Evolutionary conservation across 352 stramenopile species (phyloP), one percentile per base, ranked within the genome.

Genomic region (Globisporangium megalacanthum): DNA sequence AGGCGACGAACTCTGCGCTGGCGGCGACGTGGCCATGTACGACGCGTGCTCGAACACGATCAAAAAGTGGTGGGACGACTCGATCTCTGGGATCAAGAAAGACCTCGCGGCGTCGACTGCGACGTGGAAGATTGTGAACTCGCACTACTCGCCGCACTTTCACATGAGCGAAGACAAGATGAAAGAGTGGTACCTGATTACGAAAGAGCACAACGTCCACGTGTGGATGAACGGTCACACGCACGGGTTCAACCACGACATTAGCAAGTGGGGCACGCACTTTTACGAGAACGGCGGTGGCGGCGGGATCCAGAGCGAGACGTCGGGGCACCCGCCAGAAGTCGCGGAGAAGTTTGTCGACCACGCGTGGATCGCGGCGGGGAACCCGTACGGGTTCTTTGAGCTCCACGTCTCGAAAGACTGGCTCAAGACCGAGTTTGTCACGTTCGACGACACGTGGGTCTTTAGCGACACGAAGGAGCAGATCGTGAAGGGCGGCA

Each of bases 121-220:
- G 15, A 91, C 80, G 10, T 95, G 81, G 77, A 95, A 94, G 75
- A 69, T 94, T 51, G 76, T 95, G 50, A 95, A 94, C 71, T 92
- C 86, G 66, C 86, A 95, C 72, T 95, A 95, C 74, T 95, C 83
- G 52, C 83, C 86, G 22, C 83, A 93, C 65, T 92, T 92, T 60
- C 85, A 95, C 74, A 95, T 95, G 85, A 89, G 70, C 56, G 78
- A 88, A 49, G 76, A 88, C 60, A 92, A 91, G 75, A 93, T 95
- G 83, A 89, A 93, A 67, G 73, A 83, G 54, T 95, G 85, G 85
- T 95, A 90, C 67, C 69, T 79, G 64, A 70, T 94, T 56, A 83
- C 78, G 11, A 94, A 94, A 64, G 77, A 90, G 13, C 69, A 78
- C 54, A 74, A 75, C 20, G 84, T 87, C 3, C 84, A 94, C 55